Conservation (phyloP, 352 stramenopile genomes). For the Phytophthora agathidicida region DNA sequence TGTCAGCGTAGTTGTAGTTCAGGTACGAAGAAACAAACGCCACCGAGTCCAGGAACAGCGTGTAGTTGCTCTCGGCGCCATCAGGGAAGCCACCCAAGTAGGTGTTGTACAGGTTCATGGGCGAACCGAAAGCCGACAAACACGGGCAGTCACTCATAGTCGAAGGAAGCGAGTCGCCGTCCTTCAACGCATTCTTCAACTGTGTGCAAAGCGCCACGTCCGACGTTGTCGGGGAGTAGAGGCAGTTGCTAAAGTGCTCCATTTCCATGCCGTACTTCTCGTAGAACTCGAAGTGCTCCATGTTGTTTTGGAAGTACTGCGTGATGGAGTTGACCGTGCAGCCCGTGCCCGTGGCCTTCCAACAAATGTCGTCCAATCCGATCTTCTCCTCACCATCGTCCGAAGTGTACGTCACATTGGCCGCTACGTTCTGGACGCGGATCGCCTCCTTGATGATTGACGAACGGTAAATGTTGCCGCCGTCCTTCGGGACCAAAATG, state of each 20-base stretch:
- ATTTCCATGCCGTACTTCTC: slow-evolving; percentile 52
- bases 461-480: slow-evolving; percentile 54
- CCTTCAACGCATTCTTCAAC: slow-evolving; percentile 38
- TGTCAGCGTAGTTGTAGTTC: slow-evolving; percentile 70
- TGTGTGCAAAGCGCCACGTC: slow-evolving; percentile 55
- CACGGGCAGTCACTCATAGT: slow-evolving; percentile 72
- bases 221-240: slow-evolving; percentile 60
- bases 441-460: slow-evolving; percentile 61
- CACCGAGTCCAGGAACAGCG: slow-evolving; percentile 48
- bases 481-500: slow-evolving; percentile 70
- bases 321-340: slow-evolving; percentile 68
- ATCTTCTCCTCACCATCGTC: slow-evolving; percentile 29
- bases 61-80: slow-evolving; percentile 54
- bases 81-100: slow-evolving; percentile 62
- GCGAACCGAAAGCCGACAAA: slow-evolving; percentile 60
- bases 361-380: slow-evolving; percentile 63
- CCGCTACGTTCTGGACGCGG: slow-evolving; percentile 51
- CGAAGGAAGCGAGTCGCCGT: slow-evolving; percentile 47
- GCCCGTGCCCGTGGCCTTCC: slow-evolving; percentile 62
- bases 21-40: slow-evolving; percentile 61
- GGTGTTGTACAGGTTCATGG: slow-evolving; percentile 78
- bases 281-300: slow-evolving; percentile 66
- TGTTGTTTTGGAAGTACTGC: slow-evolving; percentile 74
- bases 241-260: slow-evolving; percentile 64
- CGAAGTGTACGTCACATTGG: slow-evolving; percentile 44